Conservation (phyloP, 2,329 filamentous ascomycete species). For the Alternaria tenuissima region DNA sequence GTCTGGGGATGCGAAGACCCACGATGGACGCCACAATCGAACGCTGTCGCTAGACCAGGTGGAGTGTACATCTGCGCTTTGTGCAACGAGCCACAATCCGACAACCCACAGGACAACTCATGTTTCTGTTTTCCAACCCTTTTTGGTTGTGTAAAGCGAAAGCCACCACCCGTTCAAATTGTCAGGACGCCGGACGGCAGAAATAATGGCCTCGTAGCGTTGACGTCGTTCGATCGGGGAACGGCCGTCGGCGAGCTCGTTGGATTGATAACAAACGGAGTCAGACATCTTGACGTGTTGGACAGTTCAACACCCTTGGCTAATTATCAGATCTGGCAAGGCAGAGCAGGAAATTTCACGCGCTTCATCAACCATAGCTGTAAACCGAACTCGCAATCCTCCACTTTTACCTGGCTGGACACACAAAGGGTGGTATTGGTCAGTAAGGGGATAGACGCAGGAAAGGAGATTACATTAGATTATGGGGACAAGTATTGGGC, state of each 20-base stretch:
- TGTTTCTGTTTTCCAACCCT: constrained; percentile 64
- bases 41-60: constrained; percentile 34
- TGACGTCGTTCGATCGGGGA: constrained; percentile 60
- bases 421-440: constrained; percentile 65
- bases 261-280: constrained; percentile 62
- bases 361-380: constrained; percentile 68
- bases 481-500: constrained; percentile 67
- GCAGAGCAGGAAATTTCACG: constrained; percentile 64
- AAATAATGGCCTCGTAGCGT: constrained; percentile 62
- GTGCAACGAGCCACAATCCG: constrained; percentile 61
- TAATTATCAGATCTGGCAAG: constrained; percentile 67
- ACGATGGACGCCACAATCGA: constrained; percentile 50
- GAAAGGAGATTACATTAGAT: constrained; percentile 65
- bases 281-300: constrained; percentile 65
- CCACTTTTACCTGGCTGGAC: constrained; percentile 65
- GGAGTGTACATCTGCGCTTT: constrained; percentile 53
- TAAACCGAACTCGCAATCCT: constrained; percentile 65
- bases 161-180: constrained; percentile 59
- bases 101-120: constrained; percentile 58
- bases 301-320: constrained; percentile 60
- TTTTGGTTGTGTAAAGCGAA: constrained; percentile 57
- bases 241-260: constrained; percentile 64
- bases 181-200: constrained; percentile 62
- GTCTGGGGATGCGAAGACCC: constrained; percentile 62
- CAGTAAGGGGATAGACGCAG: constrained; percentile 63